Evolutionary conservation across 2,329 filamentous ascomycete species (phyloP).

Genomic region (Torrubiellomyces zombiae): DNA sequence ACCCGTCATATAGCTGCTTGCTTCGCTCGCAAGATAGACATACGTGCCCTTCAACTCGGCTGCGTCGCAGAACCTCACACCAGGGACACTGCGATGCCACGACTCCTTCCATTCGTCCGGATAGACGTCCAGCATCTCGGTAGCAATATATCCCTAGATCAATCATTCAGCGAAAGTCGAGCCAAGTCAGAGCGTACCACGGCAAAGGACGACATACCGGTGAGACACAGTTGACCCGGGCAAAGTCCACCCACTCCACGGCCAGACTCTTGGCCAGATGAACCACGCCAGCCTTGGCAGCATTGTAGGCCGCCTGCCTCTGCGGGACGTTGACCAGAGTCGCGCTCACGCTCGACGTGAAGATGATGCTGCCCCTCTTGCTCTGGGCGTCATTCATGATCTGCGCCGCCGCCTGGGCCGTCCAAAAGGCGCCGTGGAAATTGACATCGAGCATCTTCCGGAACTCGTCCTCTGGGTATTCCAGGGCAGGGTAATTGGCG

Average conservation of each 20-base stretch:
- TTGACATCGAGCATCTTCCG: no score
- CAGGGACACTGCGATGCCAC: conserved; percentile 8
- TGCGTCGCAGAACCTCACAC: conserved; percentile 12
- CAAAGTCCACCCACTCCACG: conserved; percentile 26
- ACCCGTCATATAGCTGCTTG: conserved; percentile 24
- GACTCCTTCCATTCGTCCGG: conserved; percentile 8
- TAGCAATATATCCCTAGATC: conserved; percentile 9
- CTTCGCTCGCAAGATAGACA: conserved; percentile 21
- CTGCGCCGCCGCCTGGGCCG: no score
- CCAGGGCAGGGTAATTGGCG: no score
- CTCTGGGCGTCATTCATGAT: no score
- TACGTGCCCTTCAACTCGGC: conserved; percentile 19
- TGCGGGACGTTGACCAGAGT: conserved; percentile 24
- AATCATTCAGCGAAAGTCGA: no score
- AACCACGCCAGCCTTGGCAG: conserved; percentile 23
- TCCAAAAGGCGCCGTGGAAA: no score
- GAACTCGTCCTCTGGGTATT: no score
- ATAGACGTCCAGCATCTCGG: conserved; percentile 9
- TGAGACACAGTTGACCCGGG: conserved; percentile 22
- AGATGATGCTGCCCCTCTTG: no score
- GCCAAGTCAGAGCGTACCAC: no score
- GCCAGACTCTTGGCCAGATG: conserved; percentile 22
- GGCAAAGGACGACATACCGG: no score
- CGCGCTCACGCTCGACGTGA: no score
- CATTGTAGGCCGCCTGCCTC: conserved; percentile 25